Evolutionary conservation across 1,284 basidiomycete genomes (phyloP).

Genomic region (Volvariella volvacea): DNA sequence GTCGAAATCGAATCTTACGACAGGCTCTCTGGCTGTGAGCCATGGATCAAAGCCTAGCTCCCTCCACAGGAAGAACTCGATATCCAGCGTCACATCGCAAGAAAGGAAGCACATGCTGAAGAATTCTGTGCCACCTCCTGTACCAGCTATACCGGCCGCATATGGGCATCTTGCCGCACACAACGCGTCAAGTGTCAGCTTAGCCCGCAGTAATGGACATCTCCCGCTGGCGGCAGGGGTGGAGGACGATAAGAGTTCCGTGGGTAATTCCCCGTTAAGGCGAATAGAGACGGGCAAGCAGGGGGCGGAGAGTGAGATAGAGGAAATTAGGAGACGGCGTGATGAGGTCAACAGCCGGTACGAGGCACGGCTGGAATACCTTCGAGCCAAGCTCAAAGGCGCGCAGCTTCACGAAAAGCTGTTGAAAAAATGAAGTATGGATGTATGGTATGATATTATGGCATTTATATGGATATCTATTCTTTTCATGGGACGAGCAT

Average conservation of each 20-base stretch:
- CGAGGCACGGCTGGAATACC: slow-evolving; percentile 58
- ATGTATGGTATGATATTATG: slow-evolving; percentile 2
- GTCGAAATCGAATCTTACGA: slow-evolving; percentile 20
- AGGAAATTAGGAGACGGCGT: slow-evolving; percentile 54
- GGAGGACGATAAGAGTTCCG: slow-evolving; percentile 36
- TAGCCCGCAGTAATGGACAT: slow-evolving; percentile 36
- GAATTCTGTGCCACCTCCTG: slow-evolving; percentile 20
- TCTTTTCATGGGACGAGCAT: too few relatives aligned
- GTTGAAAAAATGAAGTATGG: slow-evolving; percentile 33
- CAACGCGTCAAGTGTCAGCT: slow-evolving; percentile 28
- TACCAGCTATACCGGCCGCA: slow-evolving; percentile 26
- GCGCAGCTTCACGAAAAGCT: slow-evolving; percentile 71
- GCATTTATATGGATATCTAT: background rate
- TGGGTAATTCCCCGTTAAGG: slow-evolving; percentile 12
- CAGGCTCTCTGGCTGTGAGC: slow-evolving; percentile 14
- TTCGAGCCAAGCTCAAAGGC: slow-evolving; percentile 64
- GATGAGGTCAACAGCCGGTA: slow-evolving; percentile 61
- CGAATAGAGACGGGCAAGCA: slow-evolving; percentile 32
- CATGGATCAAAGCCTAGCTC: slow-evolving; percentile 22
- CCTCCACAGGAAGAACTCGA: slow-evolving; percentile 31
- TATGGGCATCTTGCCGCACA: slow-evolving; percentile 25
- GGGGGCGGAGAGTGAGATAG: slow-evolving; percentile 43
- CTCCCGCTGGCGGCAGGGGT: slow-evolving; percentile 43
- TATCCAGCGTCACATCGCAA: slow-evolving; percentile 29
- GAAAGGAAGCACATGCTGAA: slow-evolving; percentile 10